Percentiles rank a stretch among this genome's conserved stretches.
These are phyloP conservation scores for Candida loeiensis DNA, from an alignment of 805 yeast genomes.

Conservation along the genomic window DNA sequence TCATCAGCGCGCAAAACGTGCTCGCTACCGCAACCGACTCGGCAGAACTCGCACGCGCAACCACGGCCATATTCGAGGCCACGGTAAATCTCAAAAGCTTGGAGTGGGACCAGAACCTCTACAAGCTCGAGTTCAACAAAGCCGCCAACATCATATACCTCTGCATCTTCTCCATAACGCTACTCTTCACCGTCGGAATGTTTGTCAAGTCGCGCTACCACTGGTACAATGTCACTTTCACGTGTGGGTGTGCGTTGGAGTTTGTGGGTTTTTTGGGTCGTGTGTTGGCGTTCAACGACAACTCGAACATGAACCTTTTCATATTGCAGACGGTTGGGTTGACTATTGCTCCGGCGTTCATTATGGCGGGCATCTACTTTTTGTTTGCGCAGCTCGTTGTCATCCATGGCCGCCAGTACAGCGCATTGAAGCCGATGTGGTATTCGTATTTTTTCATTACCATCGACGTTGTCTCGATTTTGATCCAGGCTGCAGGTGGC, in stretches of 20 bases:
- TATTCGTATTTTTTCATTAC: constrained; percentile 41
- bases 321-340: constrained; percentile 34
- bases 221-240: constrained; percentile 39
- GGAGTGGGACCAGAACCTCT: constrained; percentile 27
- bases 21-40: constrained; percentile 37
- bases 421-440: constrained; percentile 41
- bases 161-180: constrained; percentile 18
- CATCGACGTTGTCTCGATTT: constrained; percentile 33
- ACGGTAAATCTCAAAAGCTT: constrained; percentile 31
- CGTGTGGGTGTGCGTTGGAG: constrained; percentile 35
- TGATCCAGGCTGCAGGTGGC: constrained; percentile 43
- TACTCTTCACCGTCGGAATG: constrained; percentile 29
- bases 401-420: constrained; percentile 35
- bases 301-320: constrained; percentile 18
- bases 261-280: constrained; percentile 39
- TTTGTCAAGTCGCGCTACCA: constrained; percentile 30
- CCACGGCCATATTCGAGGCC: constrained; percentile 30
- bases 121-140: constrained; percentile 20
- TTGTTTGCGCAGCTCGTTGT: constrained; percentile 40
- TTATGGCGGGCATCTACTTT: constrained; percentile 44
- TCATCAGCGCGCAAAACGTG: constrained; percentile 32
- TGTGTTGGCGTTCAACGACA: constrained; percentile 26
- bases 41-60: constrained; percentile 19
- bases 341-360: constrained; percentile 41
- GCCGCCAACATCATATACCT: constrained; percentile 34